A percentile compares a stretch with the other conserved stretches of the same genome.
Evolutionary conservation across 257 asterid species (phyloP).

Genomic region (Rehmannia glutinosa): DNA sequence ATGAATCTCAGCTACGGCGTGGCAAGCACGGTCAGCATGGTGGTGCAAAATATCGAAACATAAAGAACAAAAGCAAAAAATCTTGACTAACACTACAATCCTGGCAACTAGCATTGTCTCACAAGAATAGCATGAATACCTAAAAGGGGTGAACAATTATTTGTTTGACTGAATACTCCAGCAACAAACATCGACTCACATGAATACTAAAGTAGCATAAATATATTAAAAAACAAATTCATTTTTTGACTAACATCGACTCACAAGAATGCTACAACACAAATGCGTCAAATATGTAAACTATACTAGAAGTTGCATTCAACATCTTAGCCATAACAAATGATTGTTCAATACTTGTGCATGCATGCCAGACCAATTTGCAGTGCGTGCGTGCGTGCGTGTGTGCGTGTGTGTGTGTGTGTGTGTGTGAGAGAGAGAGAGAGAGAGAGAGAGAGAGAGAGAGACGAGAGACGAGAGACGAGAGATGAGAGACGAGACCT

Average conservation of each 20-base stretch:
- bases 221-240: neutral
- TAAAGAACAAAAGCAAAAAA: neutral
- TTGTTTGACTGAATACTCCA: neutral
- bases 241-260: no score
- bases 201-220: neutral
- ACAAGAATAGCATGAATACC: neutral
- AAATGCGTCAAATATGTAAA: neutral
- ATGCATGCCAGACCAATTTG: neutral
- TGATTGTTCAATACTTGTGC: neutral
- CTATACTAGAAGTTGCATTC: neutral
- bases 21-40: no score
- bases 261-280: constrained; percentile 4
- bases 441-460: constrained; percentile 18
- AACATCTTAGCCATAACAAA: neutral
- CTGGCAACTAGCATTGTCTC: neutral
- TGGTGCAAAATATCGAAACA: neutral
- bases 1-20: constrained; percentile 5
- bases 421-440: neutral
- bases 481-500: constrained; percentile 29
- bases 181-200: neutral
- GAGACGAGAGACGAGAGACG: neutral
- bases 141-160: neutral
- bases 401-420: neutral
- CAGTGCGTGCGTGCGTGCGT: neutral
- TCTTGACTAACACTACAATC: no score